Percentiles rank a stretch among this genome's conserved stretches.
Conservation (phyloP, 1,139 yeast genomes). For the Geotrichum bryndzae region DNA sequence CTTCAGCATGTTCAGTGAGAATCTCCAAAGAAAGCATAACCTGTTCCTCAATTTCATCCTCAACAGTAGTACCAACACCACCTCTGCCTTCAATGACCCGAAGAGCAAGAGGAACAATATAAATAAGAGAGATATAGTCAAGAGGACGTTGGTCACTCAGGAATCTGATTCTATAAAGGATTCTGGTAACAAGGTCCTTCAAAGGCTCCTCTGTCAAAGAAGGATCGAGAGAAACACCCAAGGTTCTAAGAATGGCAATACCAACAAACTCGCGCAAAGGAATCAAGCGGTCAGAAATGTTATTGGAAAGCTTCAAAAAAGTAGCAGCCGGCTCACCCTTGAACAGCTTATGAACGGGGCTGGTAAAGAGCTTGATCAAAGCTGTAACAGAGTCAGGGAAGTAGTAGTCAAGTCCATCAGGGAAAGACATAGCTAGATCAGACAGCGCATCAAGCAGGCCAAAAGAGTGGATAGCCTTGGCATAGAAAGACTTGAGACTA, state of each 20-base stretch:
- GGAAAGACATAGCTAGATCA: constrained; percentile 45
- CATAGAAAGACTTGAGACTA: constrained; percentile 40
- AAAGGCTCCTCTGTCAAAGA: constrained; percentile 47
- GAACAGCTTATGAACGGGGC: constrained; percentile 31
- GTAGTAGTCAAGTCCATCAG: constrained; percentile 71
- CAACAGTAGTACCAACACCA: constrained; percentile 58
- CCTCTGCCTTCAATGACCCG: constrained; percentile 43
- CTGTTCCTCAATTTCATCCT: constrained; percentile 86
- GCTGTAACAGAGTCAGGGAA: constrained; percentile 54
- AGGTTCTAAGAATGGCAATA: constrained; percentile 56
- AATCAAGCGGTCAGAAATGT: constrained; percentile 45
- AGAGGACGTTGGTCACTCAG: constrained; percentile 67
- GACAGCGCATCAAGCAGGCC: constrained; percentile 51
- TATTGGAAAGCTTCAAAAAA: constrained; percentile 31
- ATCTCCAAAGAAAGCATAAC: constrained; percentile 71
- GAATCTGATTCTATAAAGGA: constrained; percentile 70
- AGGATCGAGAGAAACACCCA: constrained; percentile 27
- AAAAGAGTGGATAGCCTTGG: constrained; percentile 45
- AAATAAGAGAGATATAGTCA: constrained; percentile 62
- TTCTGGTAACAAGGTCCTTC: constrained; percentile 51
- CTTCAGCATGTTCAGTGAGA: constrained; percentile 68
- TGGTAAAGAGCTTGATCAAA: constrained; percentile 41
- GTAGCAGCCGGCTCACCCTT: constrained; percentile 31
- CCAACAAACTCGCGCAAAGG: constrained; percentile 52
- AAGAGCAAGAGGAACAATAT: constrained; percentile 65